Percentiles rank a stretch among this genome's conserved stretches.
phyloP scores from a whole-genome alignment of 371 early-diverging fungal species.

The Rhizopus microsporus region DNA sequence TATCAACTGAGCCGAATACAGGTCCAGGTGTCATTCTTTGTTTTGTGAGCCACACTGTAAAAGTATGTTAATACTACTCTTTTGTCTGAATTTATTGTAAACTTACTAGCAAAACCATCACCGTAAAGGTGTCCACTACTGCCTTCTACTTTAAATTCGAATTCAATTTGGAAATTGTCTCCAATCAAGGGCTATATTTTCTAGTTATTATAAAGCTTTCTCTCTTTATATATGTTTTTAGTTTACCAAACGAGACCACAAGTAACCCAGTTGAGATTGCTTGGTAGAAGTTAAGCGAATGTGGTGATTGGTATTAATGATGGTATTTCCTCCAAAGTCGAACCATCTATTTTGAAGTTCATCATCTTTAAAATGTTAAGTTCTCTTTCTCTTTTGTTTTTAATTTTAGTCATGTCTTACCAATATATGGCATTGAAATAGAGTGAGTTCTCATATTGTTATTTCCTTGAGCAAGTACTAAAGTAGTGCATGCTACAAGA shows the following conservation, averaged over 20 bases:
- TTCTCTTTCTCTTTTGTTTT: background rate
- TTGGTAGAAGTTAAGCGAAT: conserved; percentile 85
- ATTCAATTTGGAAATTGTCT: conserved; percentile 84
- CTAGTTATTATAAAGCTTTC: background rate
- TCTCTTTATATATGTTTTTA: background rate
- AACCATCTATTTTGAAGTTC: conserved; percentile 73
- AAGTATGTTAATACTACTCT: background rate
- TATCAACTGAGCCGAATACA: conserved; percentile 89
- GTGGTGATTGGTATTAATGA: conserved; percentile 72
- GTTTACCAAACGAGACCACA: conserved; percentile 80
- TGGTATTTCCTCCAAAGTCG: conserved; percentile 70
- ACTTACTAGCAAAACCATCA: conserved; percentile 97
- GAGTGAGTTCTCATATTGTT: conserved; percentile 65
- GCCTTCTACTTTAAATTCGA: conserved; percentile 89
- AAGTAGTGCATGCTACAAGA: conserved; percentile 19
- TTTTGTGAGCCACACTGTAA: conserved; percentile 49
- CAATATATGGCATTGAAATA: conserved; percentile 72
- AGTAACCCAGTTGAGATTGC: conserved; percentile 80
- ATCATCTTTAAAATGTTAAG: conserved; percentile 44
- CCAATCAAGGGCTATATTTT: conserved; percentile 61
- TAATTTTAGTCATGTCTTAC: conserved; percentile 24
- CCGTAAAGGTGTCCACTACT: conserved; percentile 71
- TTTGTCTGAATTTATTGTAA: conserved; percentile 1
- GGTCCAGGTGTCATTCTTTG: conserved; percentile 63
- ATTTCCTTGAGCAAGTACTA: conserved; percentile 26